Base-by-base conservation (phyloP, 495 filamentous ascomycete genomes). In the Xylaria palmicola region DNA sequence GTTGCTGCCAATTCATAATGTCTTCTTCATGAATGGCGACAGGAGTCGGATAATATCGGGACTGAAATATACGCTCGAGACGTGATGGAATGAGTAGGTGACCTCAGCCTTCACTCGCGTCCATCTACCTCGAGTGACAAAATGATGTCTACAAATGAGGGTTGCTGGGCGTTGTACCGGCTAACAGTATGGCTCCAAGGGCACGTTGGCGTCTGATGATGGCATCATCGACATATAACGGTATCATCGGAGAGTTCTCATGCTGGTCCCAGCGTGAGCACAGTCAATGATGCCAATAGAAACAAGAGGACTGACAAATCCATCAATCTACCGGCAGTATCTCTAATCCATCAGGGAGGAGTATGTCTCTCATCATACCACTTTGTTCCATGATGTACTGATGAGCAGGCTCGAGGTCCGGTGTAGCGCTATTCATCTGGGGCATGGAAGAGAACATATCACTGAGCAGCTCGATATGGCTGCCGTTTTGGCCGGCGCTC, bases 381-480 rank as follows among this genome's bases (percentile, higher is more conserved):
- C 45, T 44, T 26, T 62, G 60, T 19, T 62, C 45, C 41, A 66
- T 32, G 37, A 53, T 32, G 13, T 62, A 60, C 22, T 68, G 66
- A 37, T 65, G 63, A 13, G 64, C 50, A 15, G 54, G 47, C 13
- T 72, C 67, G 8, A 69, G 41, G 24, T 65, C 58, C 0, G 60
- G 20, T 41, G 65, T 66, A 37, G 40, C 19, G 5, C 47, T 34
- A 6, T 75, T 73, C 43, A 76, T 68, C 30, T 70, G 68, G 51
- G 74, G 67, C 54, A 75, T 62, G 8, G 73, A 63, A 15, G 66
- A 74, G 20, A 75, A 65, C 74, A 81, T 75, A 65, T 80, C 73
- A 60, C 74, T 79, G 47, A 81, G 56, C 49, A 81, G 67, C 67
- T 81, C 78, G 53, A 81, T 81, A 50, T 81, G 79, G 48, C 75